Evolutionary conservation across 169 alveolate genomes (phyloP).

Genomic region (Plasmodium falciparum): DNA sequence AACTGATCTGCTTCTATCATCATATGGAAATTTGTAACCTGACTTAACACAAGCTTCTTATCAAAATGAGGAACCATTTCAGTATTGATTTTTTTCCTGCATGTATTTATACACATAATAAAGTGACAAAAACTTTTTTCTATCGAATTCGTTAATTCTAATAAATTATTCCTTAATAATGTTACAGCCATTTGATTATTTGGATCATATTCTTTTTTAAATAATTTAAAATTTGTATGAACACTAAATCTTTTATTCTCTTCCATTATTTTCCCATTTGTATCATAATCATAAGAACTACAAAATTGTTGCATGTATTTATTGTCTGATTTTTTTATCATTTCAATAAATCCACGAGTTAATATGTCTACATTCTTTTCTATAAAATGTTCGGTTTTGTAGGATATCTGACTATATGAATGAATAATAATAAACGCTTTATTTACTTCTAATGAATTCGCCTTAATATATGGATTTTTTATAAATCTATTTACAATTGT

Average conservation of each 20-base stretch:
- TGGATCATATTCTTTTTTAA: slow-evolving; percentile 16
- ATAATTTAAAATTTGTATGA: slow-evolving; percentile 27
- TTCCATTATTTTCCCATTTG: slow-evolving; percentile 28
- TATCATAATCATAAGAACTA: slow-evolving; percentile 23
- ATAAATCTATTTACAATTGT: slow-evolving; percentile 3
- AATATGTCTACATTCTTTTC: slow-evolving; percentile 37
- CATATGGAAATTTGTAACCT: slow-evolving; percentile 16
- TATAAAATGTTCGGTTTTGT: slow-evolving; percentile 19
- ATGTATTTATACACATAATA: slow-evolving; percentile 41
- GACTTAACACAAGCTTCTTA: slow-evolving; percentile 10
- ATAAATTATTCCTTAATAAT: slow-evolving; percentile 21
- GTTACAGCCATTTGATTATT: slow-evolving; percentile 57
- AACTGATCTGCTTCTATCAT: slow-evolving; percentile 12
- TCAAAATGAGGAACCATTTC: slow-evolving; percentile 6
- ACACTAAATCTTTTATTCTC: slow-evolving; percentile 55
- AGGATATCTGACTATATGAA: slow-evolving; percentile 12
- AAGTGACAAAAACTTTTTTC: slow-evolving; percentile 54
- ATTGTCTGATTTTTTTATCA: slow-evolving; percentile 52
- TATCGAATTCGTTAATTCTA: slow-evolving; percentile 22
- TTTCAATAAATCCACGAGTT: slow-evolving; percentile 24
- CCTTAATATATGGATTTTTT: slow-evolving; percentile 16
- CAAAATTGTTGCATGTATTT: slow-evolving; percentile 41
- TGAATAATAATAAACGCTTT: slow-evolving; percentile 31
- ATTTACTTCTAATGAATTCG: not conserved
- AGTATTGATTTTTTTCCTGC: not conserved